phyloP scores from a whole-genome alignment of 768 basidiomycete genomes.

The Lactarius sanguifluus region DNA sequence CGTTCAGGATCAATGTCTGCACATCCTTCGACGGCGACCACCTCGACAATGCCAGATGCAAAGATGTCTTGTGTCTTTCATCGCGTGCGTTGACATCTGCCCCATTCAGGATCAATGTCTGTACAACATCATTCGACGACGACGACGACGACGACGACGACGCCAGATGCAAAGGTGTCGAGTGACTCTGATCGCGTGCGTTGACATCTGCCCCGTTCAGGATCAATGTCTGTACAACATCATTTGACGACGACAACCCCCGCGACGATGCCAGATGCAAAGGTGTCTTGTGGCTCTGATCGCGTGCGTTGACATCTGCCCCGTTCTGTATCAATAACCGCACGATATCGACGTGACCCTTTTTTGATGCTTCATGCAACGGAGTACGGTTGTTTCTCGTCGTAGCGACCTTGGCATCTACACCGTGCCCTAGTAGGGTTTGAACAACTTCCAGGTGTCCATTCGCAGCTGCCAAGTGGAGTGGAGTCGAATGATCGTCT shows the following conservation, averaged over 20 bases:
- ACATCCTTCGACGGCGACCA: too few relatives aligned
- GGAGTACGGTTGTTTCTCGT: not conserved
- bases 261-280: not conserved
- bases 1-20: not conserved
- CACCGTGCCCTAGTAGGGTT: not conserved
- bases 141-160: too few relatives aligned
- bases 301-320: too few relatives aligned
- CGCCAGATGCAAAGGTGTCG: too few relatives aligned
- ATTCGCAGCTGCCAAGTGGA: not conserved
- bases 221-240: not conserved
- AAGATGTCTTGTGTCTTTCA: too few relatives aligned
- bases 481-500: not conserved
- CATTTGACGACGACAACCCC: not conserved
- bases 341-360: not conserved
- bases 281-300: too few relatives aligned
- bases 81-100: too few relatives aligned
- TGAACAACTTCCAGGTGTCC: not conserved
- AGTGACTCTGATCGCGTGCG: too few relatives aligned
- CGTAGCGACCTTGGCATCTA: not conserved
- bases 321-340: not conserved
- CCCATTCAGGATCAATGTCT: not conserved
- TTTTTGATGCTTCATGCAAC: not conserved
- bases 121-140: too few relatives aligned
- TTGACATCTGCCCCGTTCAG: too few relatives aligned
- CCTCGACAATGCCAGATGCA: too few relatives aligned